Evolutionary conservation across 2,329 filamentous ascomycete genomes (phyloP).

Genomic region (Colletotrichum orchidophilum): DNA sequence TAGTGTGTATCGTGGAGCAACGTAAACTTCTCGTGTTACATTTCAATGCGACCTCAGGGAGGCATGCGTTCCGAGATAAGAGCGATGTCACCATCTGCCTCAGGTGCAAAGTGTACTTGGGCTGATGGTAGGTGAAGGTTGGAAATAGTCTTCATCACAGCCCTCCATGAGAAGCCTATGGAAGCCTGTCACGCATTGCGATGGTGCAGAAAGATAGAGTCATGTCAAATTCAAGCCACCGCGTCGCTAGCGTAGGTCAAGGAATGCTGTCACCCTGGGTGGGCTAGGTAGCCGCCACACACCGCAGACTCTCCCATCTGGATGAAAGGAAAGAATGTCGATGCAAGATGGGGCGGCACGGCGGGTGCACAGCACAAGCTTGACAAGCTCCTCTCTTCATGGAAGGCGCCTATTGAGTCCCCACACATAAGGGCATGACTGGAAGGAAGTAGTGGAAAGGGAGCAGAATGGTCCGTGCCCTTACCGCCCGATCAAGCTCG

Average conservation of each 20-base stretch:
- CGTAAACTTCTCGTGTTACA: not conserved
- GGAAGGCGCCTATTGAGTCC: not conserved
- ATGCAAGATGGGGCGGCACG: not conserved
- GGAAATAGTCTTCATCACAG: not conserved
- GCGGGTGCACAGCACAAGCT: not conserved
- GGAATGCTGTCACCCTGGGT: not conserved
- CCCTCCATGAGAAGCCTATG: not conserved
- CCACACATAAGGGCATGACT: constrained; percentile 15
- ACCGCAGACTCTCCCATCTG: not conserved
- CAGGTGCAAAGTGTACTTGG: not conserved
- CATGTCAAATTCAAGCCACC: not conserved
- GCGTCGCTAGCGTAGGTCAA: not conserved
- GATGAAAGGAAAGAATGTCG: not conserved
- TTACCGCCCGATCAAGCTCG: constrained; percentile 1
- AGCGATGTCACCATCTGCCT: not conserved
- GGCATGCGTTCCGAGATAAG: not conserved
- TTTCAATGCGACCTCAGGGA: not conserved
- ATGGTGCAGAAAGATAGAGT: not conserved
- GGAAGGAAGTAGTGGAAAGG: not conserved
- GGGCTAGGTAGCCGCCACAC: not conserved
- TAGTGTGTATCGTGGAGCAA: not conserved
- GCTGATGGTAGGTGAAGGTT: not conserved
- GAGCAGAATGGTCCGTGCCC: constrained; percentile 18
- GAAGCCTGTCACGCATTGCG: not conserved
- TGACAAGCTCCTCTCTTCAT: not conserved